Base-by-base conservation (phyloP, 2,329 filamentous ascomycete species). In the Claviceps fusiformis region DNA sequence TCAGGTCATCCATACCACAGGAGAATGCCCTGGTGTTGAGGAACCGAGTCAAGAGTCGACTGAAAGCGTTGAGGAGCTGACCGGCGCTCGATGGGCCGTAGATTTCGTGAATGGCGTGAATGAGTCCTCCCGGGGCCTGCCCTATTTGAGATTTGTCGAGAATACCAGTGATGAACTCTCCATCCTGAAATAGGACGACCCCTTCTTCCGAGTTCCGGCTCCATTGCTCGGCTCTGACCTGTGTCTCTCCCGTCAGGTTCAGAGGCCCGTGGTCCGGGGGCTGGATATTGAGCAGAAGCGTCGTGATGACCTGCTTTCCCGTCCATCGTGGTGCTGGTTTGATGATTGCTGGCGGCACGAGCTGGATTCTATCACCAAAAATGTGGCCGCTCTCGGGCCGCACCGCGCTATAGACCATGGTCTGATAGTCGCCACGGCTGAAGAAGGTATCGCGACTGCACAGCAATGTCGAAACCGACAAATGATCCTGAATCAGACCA, bases 401-500 rank as follows among this genome's bases (percentile, higher is more conserved):
- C 52, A 98, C 72, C 56, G 89, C 92, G 57, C 82, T 86, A 69
- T 98, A 98, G 6, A 98, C 77, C n/a, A 98, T 75, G 67, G 97
- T 87, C 59, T 96, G 88, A 67, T 97, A 98, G 57, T 95, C 85
- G 41, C 87, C 86, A 55, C 86, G 80, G 58, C 85, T 86, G 65
- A 97, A 95, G 67, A 96, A 92, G 3, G 87, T 89, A 68, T 98
- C 93, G 64, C 89, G 85, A 69, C 85, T 95, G 56, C 91, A 95
- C 55, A 98, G 80, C 70, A 86, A 86, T 3, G 95, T 89, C 48
- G 89, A 90, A 67, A 98, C 92, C 3, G 92, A 96, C 57, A 98
- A 87, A 70, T 98, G 93, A 77, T 98, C 93, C 71, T 98, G 95
- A 71, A 98, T 98, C 53, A 98, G 74, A 81, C 93, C 93, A 76